Base-by-base conservation (phyloP, 2,329 filamentous ascomycete genomes). In the Sarocladiaceae sp. region DNA sequence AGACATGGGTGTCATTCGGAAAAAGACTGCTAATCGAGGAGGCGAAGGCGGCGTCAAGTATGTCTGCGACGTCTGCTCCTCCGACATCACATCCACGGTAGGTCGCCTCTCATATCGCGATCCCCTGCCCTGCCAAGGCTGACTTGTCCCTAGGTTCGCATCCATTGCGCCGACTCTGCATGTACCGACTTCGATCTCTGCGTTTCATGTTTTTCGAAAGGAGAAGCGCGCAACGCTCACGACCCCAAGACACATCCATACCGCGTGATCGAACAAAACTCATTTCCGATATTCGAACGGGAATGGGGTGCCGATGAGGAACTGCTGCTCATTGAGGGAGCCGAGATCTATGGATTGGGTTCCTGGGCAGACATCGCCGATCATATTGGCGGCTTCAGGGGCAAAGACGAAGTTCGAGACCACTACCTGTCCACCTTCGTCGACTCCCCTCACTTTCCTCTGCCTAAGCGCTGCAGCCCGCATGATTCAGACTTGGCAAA, bases 261-360 rank as follows among this genome's bases (percentile, higher is more conserved):
- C 63, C 85, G 88, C 50, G 93, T 98, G 26, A 96, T 98, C 52
- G 93, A 98, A 63, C 93, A 97, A 58, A 95, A 98, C 60, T 96
- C 91, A 0, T 95, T 98, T 41, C 93, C 93, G 1, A 97, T 98
- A 47, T 98, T 95, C 58, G 84, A 90, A 53, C 78, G 80, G 47
- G 90, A 95, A 58, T 98, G 93, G 93, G 93, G 93, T 43, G 93
- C 93, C 19, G 93, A 98, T 60, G 93, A 98, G 62, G 93, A 98
- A 64, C 67, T 97, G n/a, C 69, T 97, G 4, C 69, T 98, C 44
- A 68, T 98, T 1, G 93, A 98, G 67, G 93, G 93, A 18, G 89
- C 88, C 10, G 93, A 98, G 64, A 95, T 88, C 47, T 98, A 98
- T 60, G 93, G 93, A 0, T 71, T 98, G 41, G 93, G 93, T 3